phyloP scores from a whole-genome alignment of 202 grass and related monocot genomes.

The Schoenoplectus tabernaemontani region DNA sequence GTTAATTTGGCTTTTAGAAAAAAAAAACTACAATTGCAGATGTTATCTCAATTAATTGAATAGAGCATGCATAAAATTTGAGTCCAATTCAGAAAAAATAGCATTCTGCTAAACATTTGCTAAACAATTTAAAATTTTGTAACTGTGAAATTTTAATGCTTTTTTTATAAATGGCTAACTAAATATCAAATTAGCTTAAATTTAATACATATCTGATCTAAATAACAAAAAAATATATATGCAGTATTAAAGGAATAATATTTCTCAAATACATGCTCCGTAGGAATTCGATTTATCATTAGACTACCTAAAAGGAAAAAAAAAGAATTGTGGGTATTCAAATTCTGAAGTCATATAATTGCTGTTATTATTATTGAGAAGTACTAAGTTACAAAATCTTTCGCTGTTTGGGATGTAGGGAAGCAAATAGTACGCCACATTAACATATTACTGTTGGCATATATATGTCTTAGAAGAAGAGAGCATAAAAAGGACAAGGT shows the following conservation, averaged over 20 bases:
- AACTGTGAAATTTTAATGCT: too few relatives aligned
- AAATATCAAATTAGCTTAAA: not conserved
- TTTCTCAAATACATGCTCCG: not conserved
- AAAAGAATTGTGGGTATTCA: not conserved
- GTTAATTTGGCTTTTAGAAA: too few relatives aligned
- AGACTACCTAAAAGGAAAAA: not conserved
- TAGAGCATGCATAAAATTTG: too few relatives aligned
- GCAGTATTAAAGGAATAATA: not conserved
- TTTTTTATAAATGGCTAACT: too few relatives aligned
- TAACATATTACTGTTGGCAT: constrained; percentile 22
- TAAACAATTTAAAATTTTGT: too few relatives aligned
- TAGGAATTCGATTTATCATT: not conserved
- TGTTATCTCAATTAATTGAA: too few relatives aligned
- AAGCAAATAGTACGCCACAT: constrained; percentile 21
- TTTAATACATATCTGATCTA: not conserved
- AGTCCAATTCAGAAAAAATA: too few relatives aligned
- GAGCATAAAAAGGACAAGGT: constrained; percentile 23
- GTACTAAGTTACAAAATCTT: not conserved
- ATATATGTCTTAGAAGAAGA: constrained; percentile 25
- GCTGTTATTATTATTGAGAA: not conserved
- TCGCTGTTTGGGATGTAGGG: not conserved
- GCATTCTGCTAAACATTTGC: too few relatives aligned
- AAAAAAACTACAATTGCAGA: too few relatives aligned
- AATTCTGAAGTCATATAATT: not conserved
- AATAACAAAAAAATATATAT: not conserved